A percentile compares a stretch with the other conserved stretches of the same genome.
Conservation (phyloP, 768 basidiomycete genomes). For the Chalciporus pseudorubinellus region DNA sequence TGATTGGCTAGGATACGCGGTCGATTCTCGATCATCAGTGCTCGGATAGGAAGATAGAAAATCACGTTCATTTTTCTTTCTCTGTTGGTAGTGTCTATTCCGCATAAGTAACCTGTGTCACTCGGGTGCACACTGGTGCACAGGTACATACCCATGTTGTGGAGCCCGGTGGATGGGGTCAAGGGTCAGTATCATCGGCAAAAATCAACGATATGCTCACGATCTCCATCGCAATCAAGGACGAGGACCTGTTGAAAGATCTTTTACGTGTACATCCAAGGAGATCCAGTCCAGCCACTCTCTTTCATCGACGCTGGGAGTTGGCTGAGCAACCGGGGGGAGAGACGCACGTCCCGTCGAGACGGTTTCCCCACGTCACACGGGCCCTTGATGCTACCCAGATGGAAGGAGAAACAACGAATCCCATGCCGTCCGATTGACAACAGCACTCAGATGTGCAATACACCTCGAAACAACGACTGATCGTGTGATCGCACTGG, state of each 20-base stretch:
- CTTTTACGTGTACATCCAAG: constrained; percentile 10
- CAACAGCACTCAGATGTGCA: not conserved
- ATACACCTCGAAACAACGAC: not conserved
- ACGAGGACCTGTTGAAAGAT: not conserved
- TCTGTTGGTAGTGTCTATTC: not conserved
- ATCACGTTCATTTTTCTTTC: not conserved
- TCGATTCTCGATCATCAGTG: not conserved
- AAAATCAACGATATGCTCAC: not conserved
- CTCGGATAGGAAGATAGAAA: not conserved
- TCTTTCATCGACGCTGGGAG: constrained; percentile 1
- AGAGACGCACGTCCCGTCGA: not conserved
- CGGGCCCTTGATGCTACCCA: constrained; percentile 3
- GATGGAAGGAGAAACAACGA: constrained; percentile 2
- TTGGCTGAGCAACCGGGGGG: not conserved
- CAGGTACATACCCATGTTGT: too few relatives aligned
- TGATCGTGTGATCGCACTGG: not conserved
- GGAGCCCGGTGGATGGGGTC: not conserved
- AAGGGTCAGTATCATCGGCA: not conserved
- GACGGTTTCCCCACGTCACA: constrained; percentile 17
- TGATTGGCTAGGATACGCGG: not conserved
- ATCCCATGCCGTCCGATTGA: not conserved
- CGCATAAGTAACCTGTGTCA: not conserved
- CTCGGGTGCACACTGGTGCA: not conserved
- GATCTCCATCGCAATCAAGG: constrained; percentile 5
- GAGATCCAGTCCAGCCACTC: not conserved